Base-by-base conservation (phyloP, 148 eudicot species). In the Rhododendron henanense region DNA sequence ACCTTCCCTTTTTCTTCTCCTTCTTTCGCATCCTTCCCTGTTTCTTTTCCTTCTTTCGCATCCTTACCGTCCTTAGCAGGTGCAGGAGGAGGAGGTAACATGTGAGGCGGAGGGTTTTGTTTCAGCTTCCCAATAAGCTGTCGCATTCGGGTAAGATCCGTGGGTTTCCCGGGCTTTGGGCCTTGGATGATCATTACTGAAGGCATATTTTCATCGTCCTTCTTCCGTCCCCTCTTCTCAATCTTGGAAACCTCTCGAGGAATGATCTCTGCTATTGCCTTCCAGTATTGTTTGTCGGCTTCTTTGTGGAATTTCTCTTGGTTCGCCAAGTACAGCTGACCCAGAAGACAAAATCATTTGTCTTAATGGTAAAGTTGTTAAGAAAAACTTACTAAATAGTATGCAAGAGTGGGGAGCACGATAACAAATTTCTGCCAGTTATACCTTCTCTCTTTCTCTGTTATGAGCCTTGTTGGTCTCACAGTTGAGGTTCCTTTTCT, bases 401-500 rank as follows among this genome's bases (percentile, higher is more conserved):
- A 57, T 16, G 28, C 18, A 23, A 16, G n/a, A 53, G 59, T 25
- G 69, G 25, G 21, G 41, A 21, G 75, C 1, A 28, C 28, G 48
- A 31, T 53, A 71, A 73, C 28, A 80, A 50, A 65, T 7, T 83
- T 83, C 79, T 55, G 69, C 23, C 53, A 44, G 28, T 6, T 14
- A 50, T 86, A 94, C 98, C 92, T 96, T 96, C 90, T 96, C 97
- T 84, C 97, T 89, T 84, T 95, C 98, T 86, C 98, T 86, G 57
- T 95, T 95, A 78, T 87, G 91, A 18, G 87, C 83, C 87, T 91
- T 91, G 53, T 83, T 92, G 1, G 90, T 65, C 80, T 94, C 97
- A 18, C 89, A 87, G 84, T 92, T 93, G 63, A 88, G 88, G 82
- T 85, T 85, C 88, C 94, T 88, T 87, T 94, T 95, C 90, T 94